These are phyloP conservation scores for Aspergillus ostianus DNA, from an alignment of 495 filamentous ascomycete species.

Conservation along the genomic window DNA sequence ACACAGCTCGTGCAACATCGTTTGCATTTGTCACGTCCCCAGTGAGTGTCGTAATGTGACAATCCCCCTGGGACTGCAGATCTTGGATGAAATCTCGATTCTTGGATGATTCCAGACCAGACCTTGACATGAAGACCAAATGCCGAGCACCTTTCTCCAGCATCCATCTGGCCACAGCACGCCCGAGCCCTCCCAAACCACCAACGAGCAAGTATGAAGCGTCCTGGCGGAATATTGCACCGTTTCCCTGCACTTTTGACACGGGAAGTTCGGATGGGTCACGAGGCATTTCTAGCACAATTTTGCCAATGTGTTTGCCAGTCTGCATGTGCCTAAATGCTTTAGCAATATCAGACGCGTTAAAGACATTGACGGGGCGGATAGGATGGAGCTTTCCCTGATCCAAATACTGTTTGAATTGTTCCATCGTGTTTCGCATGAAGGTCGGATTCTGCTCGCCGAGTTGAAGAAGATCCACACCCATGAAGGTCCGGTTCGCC, in stretches of 20 bases:
- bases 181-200: slow-evolving; percentile 55
- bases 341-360: slow-evolving; percentile 38
- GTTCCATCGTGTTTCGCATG: neutral
- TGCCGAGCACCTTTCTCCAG: slow-evolving; percentile 51
- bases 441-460: neutral
- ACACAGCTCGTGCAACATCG: slow-evolving; percentile 7
- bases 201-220: slow-evolving; percentile 42
- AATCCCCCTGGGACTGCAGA: slow-evolving; percentile 21
- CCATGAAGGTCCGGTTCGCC: slow-evolving; percentile 25
- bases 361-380: slow-evolving; percentile 16
- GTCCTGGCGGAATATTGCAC: slow-evolving; percentile 11
- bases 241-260: neutral
- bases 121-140: slow-evolving; percentile 44
- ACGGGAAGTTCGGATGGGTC: slow-evolving; percentile 1
- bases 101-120: slow-evolving; percentile 11
- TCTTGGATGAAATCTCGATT: slow-evolving; percentile 32
- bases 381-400: slow-evolving; percentile 6
- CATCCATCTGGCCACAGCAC: slow-evolving; percentile 56
- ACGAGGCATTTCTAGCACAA: slow-evolving; percentile 18
- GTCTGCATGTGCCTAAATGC: slow-evolving; percentile 50
- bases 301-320: slow-evolving; percentile 33
- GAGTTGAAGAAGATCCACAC: slow-evolving; percentile 11
- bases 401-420: neutral
- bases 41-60: slow-evolving; percentile 8
- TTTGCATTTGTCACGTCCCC: slow-evolving; percentile 12